Evolutionary conservation across 1,284 basidiomycete species (phyloP), one percentile per base, ranked within the genome.

Genomic region (Wolfiporia cocos): DNA sequence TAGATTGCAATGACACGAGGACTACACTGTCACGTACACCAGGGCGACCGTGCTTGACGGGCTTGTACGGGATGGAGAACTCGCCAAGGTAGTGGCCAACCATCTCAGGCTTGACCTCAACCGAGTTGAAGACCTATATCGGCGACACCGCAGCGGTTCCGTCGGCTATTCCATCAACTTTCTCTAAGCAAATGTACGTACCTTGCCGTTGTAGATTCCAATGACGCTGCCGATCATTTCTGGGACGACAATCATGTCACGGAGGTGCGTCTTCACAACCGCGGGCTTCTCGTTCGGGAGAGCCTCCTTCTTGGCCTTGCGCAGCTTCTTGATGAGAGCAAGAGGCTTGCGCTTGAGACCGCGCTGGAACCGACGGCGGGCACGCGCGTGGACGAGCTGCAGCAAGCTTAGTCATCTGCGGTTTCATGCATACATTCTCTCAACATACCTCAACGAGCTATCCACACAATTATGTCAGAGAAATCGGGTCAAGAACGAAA

Each of bases 31-130:
- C 9, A 28, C 81, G 51, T 68, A 84, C 79, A 91, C 92, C 92
- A 56, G 93, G 92, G 58, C 94, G 92, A 81, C 95, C 95, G 81
- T 99, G 96, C 77, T 94, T 94, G 70, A 98, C 95, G 64, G 95
- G 94, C 69, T 87, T 84, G 89, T 98, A 99, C 53, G 92, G 93
- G 73, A 87, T 88, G 37, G 80, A 86, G 71, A 86, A 86, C 76
- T 99, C 95, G 56, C 78, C 94, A 61, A 99, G 92, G 78, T 99
- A 99, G 81, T 95, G 93, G 53, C 95, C 96, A 53, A 89, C 91
- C 96, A 98, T 98, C 73, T 99, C 96, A 57, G 96, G 94, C 79
- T 96, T 99, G 78, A 99, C 94, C 74, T 98, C 93, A 51, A 98
- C 92, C 39, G 89, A 85, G 78, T 92, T 93, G 80, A 94, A 95